Evolutionary conservation across 768 basidiomycete species (phyloP).

Genomic region (Russula virescens): DNA sequence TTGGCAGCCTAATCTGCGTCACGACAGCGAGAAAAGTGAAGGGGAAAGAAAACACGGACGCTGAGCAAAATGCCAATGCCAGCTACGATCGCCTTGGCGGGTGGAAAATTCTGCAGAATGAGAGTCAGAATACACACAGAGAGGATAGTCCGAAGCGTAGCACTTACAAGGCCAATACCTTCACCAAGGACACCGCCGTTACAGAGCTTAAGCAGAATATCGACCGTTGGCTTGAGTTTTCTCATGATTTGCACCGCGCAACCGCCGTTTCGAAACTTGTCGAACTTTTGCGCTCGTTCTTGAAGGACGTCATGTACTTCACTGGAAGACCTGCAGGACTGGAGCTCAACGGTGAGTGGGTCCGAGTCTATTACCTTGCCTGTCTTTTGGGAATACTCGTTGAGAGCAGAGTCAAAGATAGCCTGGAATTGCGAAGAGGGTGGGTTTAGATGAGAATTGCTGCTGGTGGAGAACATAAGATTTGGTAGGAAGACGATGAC

Average conservation of each 20-base stretch:
- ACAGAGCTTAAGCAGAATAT: not conserved
- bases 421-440: no score
- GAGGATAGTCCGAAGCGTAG: not conserved
- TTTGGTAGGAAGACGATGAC: no score
- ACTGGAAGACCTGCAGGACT: not conserved
- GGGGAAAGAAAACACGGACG: no score
- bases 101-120: not conserved
- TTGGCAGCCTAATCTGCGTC: no score
- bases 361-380: not conserved
- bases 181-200: not conserved
- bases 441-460: no score
- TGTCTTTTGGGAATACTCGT: not conserved
- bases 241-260: not conserved
- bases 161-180: not conserved
- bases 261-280: constrained; percentile 1
- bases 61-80: not conserved
- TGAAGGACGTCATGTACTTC: not conserved
- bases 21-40: no score
- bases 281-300: not conserved
- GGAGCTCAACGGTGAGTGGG: not conserved
- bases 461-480: no score
- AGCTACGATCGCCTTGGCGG: not conserved
- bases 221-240: not conserved
- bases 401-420: not conserved
- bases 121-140: not conserved